Conservation (phyloP, 2,329 filamentous ascomycete genomes). For the Oidium heveae region DNA sequence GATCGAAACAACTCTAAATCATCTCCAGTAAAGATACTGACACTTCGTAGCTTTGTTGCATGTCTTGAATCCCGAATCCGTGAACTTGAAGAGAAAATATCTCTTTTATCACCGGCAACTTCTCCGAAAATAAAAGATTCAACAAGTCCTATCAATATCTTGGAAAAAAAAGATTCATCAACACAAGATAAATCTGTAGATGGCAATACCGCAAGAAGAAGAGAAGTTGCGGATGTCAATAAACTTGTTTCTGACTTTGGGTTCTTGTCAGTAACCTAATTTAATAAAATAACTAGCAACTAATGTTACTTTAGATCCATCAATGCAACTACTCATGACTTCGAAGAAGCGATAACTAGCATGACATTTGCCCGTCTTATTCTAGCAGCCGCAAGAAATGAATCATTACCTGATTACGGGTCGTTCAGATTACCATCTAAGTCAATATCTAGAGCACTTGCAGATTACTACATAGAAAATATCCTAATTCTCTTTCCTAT, state of each 20-base stretch:
- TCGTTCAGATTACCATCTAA: slow-evolving; percentile 43
- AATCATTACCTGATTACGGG: slow-evolving; percentile 37
- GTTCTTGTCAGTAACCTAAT: slow-evolving; percentile 36
- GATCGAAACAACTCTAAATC: slow-evolving; percentile 3
- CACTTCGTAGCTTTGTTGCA: slow-evolving; percentile 52
- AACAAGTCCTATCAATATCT: slow-evolving; percentile 20
- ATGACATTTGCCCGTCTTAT: slow-evolving; percentile 86
- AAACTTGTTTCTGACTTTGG: slow-evolving; percentile 85
- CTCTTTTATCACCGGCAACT: slow-evolving; percentile 43
- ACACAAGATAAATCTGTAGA: slow-evolving; percentile 36
- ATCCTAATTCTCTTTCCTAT: slow-evolving; percentile 60
- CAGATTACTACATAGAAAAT: slow-evolving; percentile 68
- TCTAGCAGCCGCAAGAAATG: slow-evolving; percentile 55
- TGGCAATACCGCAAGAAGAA: slow-evolving; percentile 34
- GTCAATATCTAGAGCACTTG: slow-evolving; percentile 37
- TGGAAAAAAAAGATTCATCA: slow-evolving; percentile 38
- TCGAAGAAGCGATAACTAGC: slow-evolving; percentile 64
- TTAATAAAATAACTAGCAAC: not conserved
- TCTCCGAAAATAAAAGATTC: slow-evolving; percentile 35
- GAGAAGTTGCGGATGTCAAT: slow-evolving; percentile 71
- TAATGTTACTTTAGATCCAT: slow-evolving; percentile 36
- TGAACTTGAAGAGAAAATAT: slow-evolving; percentile 56
- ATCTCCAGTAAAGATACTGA: not conserved
- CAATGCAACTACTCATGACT: slow-evolving; percentile 83
- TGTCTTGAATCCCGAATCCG: slow-evolving; percentile 83